Base-by-base conservation (phyloP, 495 filamentous ascomycete species). In the Aspergillus sclerotiicarbonarius region DNA sequence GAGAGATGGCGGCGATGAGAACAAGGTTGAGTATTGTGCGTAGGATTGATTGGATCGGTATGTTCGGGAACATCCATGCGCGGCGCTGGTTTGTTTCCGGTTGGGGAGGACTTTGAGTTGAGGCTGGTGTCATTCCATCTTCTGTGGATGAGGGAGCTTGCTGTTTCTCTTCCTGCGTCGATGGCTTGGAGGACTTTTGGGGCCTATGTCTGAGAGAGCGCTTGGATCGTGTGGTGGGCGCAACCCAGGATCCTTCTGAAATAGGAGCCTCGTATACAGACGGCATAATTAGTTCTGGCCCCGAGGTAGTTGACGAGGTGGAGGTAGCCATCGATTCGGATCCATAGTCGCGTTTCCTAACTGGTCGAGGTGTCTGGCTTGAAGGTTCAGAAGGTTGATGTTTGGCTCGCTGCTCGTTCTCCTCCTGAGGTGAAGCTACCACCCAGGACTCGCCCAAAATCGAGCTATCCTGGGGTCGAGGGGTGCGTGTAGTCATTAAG, bases 271-370 rank as follows among this genome's bases (percentile, higher is more conserved):
- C 74, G 57, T 71, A 71, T 21, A 79, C 76, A 5, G 75, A 77
- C 1, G 76, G 76, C 76, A 79, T 79, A 37, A 79, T 70, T 7
- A 79, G 69, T 49, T 79, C 75, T 4, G 75, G 76, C 13, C 76
- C 76, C 13, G 72, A 69, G 46, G 68, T 60, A 41, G n/a, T n/a
- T n/a, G 69, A 73, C 12, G 68, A 74, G 33, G 62, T 51, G 16
- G 67, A 72, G 15, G 68, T 66, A 4, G 60, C 51, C 16, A 66
- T 63, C 13, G 72, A 71, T 30, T 71, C 65, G 10, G 67, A 62
- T 31, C 58, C 50, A 58, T 67, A 55, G 47, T 58, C 47, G 47
- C 35, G 35, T 51, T 46, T 52, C 53, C 49, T 53, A 10, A 13
- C 20, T 20, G 57, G 60, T 18, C 19, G 29, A 13, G 43, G 52